These are phyloP conservation scores for Debaryomyces sp. DNA, from an alignment of 1,139 yeast genomes.

Conservation along the genomic window DNA sequence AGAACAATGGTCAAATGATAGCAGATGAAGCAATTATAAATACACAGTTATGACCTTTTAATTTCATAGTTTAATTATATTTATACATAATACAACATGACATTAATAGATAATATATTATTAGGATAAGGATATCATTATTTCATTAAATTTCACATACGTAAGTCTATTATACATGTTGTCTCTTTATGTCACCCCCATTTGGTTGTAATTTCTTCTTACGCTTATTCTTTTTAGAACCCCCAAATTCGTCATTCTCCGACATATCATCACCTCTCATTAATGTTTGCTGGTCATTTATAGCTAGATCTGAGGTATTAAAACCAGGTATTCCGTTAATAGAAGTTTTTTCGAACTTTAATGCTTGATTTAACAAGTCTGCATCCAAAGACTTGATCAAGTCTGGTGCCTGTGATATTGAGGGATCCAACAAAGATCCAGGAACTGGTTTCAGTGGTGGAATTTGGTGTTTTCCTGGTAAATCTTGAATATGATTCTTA, in stretches of 20 bases:
- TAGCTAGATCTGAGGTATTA: slow-evolving; percentile 68
- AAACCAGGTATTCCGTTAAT: slow-evolving; percentile 80
- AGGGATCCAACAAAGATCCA: slow-evolving; percentile 54
- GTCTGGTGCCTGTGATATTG: slow-evolving; percentile 40
- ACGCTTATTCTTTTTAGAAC: slow-evolving; percentile 34
- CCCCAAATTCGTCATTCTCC: slow-evolving; percentile 38
- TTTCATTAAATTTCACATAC: slow-evolving; percentile 2
- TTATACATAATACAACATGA: not conserved
- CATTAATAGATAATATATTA: not conserved
- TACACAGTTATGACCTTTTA: not conserved
- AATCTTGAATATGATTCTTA: slow-evolving; percentile 84
- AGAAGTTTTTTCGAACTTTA: slow-evolving; percentile 69
- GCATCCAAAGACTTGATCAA: slow-evolving; percentile 54
- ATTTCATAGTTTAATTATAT: not conserved
- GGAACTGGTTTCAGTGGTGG: slow-evolving; percentile 60
- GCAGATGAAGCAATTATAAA: not conserved
- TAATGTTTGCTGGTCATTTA: slow-evolving; percentile 52
- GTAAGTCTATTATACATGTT: slow-evolving; percentile 27
- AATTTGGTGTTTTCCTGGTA: slow-evolving; percentile 78
- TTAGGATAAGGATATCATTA: slow-evolving; percentile 4
- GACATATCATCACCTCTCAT: slow-evolving; percentile 48
- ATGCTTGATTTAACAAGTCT: slow-evolving; percentile 50
- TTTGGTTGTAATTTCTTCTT: slow-evolving; percentile 33
- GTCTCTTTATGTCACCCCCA: slow-evolving; percentile 41
- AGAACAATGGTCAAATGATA: not conserved